phyloP scores from a whole-genome alignment of 139 green algal genomes.

The Tetradesmus obliquus region DNA sequence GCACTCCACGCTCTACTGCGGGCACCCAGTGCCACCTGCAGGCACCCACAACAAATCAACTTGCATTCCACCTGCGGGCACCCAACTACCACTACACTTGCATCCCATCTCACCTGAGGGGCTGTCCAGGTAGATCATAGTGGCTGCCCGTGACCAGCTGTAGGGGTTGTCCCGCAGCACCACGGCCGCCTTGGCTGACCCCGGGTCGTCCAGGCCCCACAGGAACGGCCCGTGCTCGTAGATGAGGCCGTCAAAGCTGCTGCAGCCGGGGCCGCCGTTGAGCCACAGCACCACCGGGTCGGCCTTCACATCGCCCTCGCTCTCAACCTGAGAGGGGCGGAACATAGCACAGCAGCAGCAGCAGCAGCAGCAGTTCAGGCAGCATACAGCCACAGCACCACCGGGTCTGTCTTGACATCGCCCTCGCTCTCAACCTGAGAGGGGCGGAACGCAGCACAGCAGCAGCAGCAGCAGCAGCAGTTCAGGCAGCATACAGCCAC shows the following conservation, averaged over 20 bases:
- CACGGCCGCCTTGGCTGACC: not conserved
- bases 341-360: not conserved
- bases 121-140: constrained; percentile 36
- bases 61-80: too few relatives aligned
- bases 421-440: constrained; percentile 45
- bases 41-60: too few relatives aligned
- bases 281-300: constrained; percentile 54
- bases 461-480: not conserved
- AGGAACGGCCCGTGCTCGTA: constrained; percentile 37
- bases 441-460: not conserved
- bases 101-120: constrained; percentile 36
- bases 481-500: constrained; percentile 11
- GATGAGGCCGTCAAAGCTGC: constrained; percentile 45
- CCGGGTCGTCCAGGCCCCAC: not conserved
- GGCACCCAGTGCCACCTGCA: too few relatives aligned
- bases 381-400: constrained; percentile 47
- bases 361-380: not conserved
- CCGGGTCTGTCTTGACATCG: constrained; percentile 38
- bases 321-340: constrained; percentile 14
- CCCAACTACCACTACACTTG: not conserved
- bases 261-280: constrained; percentile 45
- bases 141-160: constrained; percentile 10
- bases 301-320: constrained; percentile 40
- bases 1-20: too few relatives aligned
- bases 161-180: constrained; percentile 18